Conservation (phyloP, 495 filamentous ascomycete species). For the Xeromyces bisporus region DNA sequence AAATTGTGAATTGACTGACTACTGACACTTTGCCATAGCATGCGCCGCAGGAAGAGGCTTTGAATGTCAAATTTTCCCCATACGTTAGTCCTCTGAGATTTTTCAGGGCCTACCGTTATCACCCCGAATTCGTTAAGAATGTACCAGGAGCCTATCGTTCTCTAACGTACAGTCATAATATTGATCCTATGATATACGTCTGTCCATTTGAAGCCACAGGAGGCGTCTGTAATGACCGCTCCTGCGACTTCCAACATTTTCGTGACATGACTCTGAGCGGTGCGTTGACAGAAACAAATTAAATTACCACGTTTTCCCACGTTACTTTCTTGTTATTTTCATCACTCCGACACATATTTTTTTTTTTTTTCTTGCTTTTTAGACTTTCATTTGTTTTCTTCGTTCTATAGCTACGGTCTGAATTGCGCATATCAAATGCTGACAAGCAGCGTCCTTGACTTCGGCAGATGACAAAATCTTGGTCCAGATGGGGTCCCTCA, state of each 20-base stretch:
- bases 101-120: constrained; percentile 81
- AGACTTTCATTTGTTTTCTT: too few species aligned
- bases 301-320: constrained; percentile 11
- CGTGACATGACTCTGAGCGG: constrained; percentile 57
- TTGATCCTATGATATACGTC: constrained; percentile 53
- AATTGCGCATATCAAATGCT: constrained; percentile 39
- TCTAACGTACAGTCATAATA: constrained; percentile 79
- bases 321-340: too few species aligned
- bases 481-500: constrained; percentile 56
- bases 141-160: constrained; percentile 69
- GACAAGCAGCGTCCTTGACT: constrained; percentile 39
- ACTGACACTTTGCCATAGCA: constrained; percentile 14
- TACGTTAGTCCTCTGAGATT: constrained; percentile 69
- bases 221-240: constrained; percentile 57
- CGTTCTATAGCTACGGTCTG: too few species aligned
- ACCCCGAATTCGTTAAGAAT: constrained; percentile 51
- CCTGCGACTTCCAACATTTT: constrained; percentile 66
- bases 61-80: constrained; percentile 38
- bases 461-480: constrained; percentile 72
- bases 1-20: constrained; percentile 4
- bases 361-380: constrained; percentile 4
- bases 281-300: constrained; percentile 42
- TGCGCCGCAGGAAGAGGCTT: constrained; percentile 4
- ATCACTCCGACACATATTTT: too few species aligned
- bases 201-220: constrained; percentile 60